Evolutionary conservation across 352 stramenopile species (phyloP).

Genomic region (Pythium sukuiense): DNA sequence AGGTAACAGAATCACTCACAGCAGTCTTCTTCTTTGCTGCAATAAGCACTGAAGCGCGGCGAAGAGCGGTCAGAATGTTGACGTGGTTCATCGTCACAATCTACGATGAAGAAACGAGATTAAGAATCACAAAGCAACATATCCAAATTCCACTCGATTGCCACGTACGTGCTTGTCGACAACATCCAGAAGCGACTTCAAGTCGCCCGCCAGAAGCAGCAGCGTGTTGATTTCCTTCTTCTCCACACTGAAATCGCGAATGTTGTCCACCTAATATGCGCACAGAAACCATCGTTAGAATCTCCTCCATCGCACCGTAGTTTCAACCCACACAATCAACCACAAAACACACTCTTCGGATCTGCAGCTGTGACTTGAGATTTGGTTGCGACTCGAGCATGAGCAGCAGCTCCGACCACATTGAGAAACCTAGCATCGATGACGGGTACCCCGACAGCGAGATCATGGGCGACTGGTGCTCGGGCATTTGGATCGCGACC

Average conservation of each 20-base stretch:
- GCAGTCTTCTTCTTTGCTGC: constrained; percentile 29
- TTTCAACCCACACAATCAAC: not conserved
- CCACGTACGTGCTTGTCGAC: constrained; percentile 63
- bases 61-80: constrained; percentile 65
- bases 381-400: constrained; percentile 73
- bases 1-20: constrained; percentile 24
- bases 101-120: constrained; percentile 23
- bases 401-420: constrained; percentile 78
- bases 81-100: constrained; percentile 50
- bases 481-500: constrained; percentile 73
- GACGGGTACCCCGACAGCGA: constrained; percentile 77
- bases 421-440: constrained; percentile 66
- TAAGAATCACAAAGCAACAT: not conserved
- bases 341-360: constrained; percentile 38
- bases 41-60: constrained; percentile 35
- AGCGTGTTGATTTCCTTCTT: constrained; percentile 62
- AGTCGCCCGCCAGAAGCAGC: constrained; percentile 61
- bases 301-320: too few relatives aligned
- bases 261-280: constrained; percentile 52
- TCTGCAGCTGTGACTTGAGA: constrained; percentile 64
- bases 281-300: too few relatives aligned
- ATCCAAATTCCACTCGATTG: not conserved
- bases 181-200: constrained; percentile 53
- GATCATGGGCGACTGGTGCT: constrained; percentile 65
- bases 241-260: constrained; percentile 44